Evolutionary conservation across 2,329 filamentous ascomycete species (phyloP).

Genomic region (Microdochium paspali): DNA sequence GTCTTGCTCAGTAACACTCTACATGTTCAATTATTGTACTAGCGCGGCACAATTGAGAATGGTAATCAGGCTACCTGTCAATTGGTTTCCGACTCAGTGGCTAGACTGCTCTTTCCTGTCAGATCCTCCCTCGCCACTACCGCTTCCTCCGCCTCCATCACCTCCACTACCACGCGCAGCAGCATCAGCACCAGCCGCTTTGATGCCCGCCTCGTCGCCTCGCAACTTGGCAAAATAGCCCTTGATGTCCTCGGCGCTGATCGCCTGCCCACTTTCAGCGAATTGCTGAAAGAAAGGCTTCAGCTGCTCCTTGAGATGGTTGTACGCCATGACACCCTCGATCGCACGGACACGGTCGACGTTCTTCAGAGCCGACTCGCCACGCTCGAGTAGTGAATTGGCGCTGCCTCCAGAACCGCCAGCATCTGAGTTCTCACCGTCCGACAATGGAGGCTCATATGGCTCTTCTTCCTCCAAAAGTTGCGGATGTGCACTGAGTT

Average conservation of each 20-base stretch:
- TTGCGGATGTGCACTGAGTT: conserved; percentile 62
- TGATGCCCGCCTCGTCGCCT: conserved; percentile 71
- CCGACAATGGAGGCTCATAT: conserved; percentile 84
- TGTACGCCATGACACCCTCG: conserved; percentile 96
- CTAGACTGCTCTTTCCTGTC: conserved; percentile 42
- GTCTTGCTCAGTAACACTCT: too few species aligned
- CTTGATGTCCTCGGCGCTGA: conserved; percentile 94
- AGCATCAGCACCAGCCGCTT: conserved; percentile 48
- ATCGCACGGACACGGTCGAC: conserved; percentile 91
- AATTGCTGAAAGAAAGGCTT: conserved; percentile 91
- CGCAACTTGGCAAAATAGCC: conserved; percentile 89
- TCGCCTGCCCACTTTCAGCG: conserved; percentile 78
- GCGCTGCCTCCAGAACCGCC: not conserved
- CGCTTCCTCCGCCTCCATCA: conserved; percentile 14
- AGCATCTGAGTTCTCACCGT: conserved; percentile 9
- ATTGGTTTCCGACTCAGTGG: too few species aligned
- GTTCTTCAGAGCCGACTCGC: conserved; percentile 83
- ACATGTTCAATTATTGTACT: too few species aligned
- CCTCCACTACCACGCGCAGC: conserved; percentile 14
- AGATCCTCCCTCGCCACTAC: conserved; percentile 22
- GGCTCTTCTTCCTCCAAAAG: conserved; percentile 90
- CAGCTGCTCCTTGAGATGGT: conserved; percentile 91
- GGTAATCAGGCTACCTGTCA: too few species aligned
- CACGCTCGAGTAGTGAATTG: conserved; percentile 78
- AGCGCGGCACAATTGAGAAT: too few species aligned